Conservation (phyloP, 2,329 filamentous ascomycete genomes). For the Colletotrichum tabaci region DNA sequence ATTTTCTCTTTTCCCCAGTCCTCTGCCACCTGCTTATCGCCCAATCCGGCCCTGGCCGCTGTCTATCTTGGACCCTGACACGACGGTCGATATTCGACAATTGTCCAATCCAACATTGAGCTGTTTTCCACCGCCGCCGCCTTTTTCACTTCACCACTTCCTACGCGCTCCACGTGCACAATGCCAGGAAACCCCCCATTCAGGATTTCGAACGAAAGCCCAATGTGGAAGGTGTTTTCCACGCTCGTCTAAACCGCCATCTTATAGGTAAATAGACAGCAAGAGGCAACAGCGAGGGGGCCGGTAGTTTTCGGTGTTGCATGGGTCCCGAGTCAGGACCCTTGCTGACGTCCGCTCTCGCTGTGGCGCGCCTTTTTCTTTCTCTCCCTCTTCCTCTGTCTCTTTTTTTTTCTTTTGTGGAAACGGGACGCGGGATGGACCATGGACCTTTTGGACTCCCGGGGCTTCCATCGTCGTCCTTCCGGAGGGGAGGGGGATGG, state of each 20-base stretch:
- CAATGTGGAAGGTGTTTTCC: slow-evolving; percentile 31
- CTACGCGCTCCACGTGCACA: background rate
- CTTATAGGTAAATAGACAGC: background rate
- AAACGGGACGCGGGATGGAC: background rate
- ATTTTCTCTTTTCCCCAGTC: slow-evolving; percentile 25
- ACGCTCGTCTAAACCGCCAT: background rate
- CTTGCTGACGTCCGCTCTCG: slow-evolving; percentile 14
- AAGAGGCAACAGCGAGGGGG: background rate
- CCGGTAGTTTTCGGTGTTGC: background rate
- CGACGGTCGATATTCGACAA: slow-evolving; percentile 11
- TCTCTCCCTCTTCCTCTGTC: background rate
- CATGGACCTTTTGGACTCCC: slow-evolving; percentile 1
- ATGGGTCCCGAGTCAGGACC: slow-evolving; percentile 35
- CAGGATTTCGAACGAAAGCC: background rate
- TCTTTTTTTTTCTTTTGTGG: background rate
- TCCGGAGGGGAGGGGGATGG: background rate
- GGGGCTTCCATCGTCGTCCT: slow-evolving; percentile 19
- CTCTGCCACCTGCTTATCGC: slow-evolving; percentile 10
- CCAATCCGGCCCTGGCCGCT: slow-evolving; percentile 5
- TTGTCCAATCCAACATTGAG: slow-evolving; percentile 15
- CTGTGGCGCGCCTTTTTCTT: background rate
- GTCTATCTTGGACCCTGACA: slow-evolving; percentile 16
- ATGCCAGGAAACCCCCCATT: background rate
- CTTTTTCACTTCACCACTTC: background rate
- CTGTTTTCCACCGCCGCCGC: background rate